Evolutionary conservation across 805 yeast species (phyloP).

Genomic region (Candida patagonica): DNA sequence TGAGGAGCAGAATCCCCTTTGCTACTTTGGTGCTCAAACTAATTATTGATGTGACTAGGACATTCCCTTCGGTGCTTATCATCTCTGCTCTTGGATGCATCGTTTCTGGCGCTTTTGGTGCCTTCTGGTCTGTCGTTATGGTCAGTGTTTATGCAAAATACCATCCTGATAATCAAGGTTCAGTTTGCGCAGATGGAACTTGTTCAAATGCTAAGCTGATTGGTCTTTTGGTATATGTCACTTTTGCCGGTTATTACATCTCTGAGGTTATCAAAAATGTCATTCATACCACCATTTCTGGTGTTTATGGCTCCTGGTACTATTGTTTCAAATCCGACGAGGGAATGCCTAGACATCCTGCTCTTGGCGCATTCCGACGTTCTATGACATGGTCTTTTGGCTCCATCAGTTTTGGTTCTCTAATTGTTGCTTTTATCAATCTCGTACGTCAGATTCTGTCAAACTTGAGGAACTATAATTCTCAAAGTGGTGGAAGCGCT

Average conservation of each 20-base stretch:
- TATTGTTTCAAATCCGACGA: constrained; percentile 66
- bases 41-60: constrained; percentile 68
- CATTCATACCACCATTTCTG: constrained; percentile 72
- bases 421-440: constrained; percentile 64
- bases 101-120: constrained; percentile 52
- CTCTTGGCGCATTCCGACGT: constrained; percentile 68
- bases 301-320: constrained; percentile 88
- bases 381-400: constrained; percentile 85
- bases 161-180: constrained; percentile 34
- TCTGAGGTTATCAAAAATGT: constrained; percentile 76
- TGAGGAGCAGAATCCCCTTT: constrained; percentile 63
- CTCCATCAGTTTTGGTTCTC: constrained; percentile 77
- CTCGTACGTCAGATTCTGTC: constrained; percentile 48
- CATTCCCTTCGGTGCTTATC: constrained; percentile 59
- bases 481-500: constrained; percentile 42
- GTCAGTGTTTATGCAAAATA: constrained; percentile 73
- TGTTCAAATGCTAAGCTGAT: constrained; percentile 53
- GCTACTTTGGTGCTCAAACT: constrained; percentile 61
- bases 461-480: constrained; percentile 43
- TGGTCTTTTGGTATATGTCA: constrained; percentile 61
- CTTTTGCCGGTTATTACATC: constrained; percentile 76
- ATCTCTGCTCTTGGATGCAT: constrained; percentile 53
- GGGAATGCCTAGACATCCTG: constrained; percentile 73
- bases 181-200: constrained; percentile 46
- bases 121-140: constrained; percentile 56